Conservation (phyloP, 257 asterid species). For the Capsicum pubescens region DNA sequence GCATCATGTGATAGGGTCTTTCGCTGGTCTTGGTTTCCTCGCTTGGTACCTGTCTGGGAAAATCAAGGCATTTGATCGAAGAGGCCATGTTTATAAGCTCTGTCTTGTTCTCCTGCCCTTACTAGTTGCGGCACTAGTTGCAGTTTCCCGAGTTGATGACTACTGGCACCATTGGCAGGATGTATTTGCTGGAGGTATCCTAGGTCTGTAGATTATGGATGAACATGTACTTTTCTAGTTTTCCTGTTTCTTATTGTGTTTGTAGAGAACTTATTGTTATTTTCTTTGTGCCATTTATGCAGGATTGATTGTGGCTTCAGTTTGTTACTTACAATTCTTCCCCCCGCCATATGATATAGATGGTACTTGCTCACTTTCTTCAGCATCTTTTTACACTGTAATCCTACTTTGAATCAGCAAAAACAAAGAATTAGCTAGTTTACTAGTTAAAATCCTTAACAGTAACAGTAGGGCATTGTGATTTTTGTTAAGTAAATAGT, state of each 20-base stretch:
- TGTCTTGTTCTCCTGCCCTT: constrained; percentile 67
- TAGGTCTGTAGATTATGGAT: constrained; percentile 50
- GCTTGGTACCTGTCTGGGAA: constrained; percentile 82
- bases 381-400: constrained; percentile 1
- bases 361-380: constrained; percentile 51
- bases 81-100: constrained; percentile 81
- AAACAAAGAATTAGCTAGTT: background rate
- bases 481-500: background rate
- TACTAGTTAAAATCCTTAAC: background rate
- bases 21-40: constrained; percentile 85
- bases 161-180: constrained; percentile 95
- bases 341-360: constrained; percentile 87
- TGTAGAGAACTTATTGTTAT: constrained; percentile 12
- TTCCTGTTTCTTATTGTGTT: constrained; percentile 21
- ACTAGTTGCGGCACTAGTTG: constrained; percentile 77
- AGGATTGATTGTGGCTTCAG: constrained; percentile 82
- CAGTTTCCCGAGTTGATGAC: constrained; percentile 84
- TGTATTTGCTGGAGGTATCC: constrained; percentile 71
- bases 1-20: constrained; percentile 62
- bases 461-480: background rate
- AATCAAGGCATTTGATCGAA: constrained; percentile 67
- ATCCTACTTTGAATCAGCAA: background rate
- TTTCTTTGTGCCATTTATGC: constrained; percentile 45
- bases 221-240: constrained; percentile 19
- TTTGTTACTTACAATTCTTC: constrained; percentile 90